A percentile compares a stretch with the other conserved stretches of the same genome.
phyloP scores from a whole-genome alignment of 176 grass and related monocot genomes.

The Cenchrus purpureus region DNA sequence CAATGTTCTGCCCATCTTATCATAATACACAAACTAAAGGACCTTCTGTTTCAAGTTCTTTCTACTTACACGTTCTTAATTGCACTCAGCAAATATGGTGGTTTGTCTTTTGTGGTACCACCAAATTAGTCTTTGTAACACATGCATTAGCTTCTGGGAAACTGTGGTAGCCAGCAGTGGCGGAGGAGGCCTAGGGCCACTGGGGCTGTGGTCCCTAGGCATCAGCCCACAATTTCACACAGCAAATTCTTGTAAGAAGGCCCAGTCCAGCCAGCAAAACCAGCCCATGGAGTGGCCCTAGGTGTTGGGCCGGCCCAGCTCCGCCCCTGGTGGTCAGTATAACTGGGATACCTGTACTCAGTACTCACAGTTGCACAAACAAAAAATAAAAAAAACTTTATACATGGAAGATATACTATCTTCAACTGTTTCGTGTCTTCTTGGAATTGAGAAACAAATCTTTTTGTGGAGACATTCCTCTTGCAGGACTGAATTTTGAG shows the following conservation, averaged over 20 bases:
- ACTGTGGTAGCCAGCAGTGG: background rate
- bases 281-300: too few relatives aligned
- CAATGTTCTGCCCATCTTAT: background rate
- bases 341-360: background rate
- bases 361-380: background rate
- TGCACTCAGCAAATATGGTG: background rate
- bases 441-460: constrained; percentile 31
- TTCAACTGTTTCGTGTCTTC: background rate
- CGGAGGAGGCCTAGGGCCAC: too few relatives aligned
- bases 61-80: background rate
- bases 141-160: background rate
- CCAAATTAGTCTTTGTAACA: background rate
- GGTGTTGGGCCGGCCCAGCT: too few relatives aligned
- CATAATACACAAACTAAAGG: background rate
- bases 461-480: background rate
- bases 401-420: background rate
- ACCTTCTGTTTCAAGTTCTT: background rate
- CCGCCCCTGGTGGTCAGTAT: background rate
- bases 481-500: background rate
- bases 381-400: background rate
- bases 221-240: too few relatives aligned
- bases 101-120: background rate
- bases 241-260: too few relatives aligned
- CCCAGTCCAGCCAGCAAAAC: too few relatives aligned
- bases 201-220: too few relatives aligned